Conservation (phyloP, 1,284 basidiomycete species). For the Trichosporon faecale region DNA sequence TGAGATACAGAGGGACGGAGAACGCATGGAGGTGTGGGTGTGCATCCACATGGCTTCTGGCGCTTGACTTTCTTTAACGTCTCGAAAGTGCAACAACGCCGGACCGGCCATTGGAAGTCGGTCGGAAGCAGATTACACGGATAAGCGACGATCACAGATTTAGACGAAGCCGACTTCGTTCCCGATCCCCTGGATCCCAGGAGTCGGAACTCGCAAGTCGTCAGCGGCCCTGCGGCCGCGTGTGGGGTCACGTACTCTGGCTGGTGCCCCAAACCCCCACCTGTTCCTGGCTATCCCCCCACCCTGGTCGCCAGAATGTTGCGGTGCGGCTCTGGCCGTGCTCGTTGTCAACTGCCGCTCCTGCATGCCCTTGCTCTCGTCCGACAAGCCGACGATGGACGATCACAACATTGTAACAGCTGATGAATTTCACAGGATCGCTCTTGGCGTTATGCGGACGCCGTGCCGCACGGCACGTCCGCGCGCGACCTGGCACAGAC, state of each 20-base stretch:
- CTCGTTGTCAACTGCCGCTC: neutral
- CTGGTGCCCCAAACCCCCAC: constrained; percentile 5
- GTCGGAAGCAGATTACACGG: constrained; percentile 8
- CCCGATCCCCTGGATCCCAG: constrained; percentile 4
- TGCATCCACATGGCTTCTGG: neutral
- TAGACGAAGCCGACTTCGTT: constrained; percentile 8
- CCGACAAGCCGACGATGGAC: neutral
- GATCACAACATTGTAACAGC: neutral
- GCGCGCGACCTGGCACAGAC: neutral
- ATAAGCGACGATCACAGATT: constrained; percentile 6
- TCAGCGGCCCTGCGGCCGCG: neutral
- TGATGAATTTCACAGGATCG: neutral
- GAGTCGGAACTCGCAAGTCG: neutral
- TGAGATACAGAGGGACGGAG: neutral
- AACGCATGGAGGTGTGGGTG: neutral
- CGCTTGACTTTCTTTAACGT: neutral
- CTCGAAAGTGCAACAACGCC: neutral
- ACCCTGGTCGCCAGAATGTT: neutral
- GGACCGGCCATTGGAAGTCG: neutral
- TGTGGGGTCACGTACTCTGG: constrained; percentile 1
- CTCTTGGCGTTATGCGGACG: neutral
- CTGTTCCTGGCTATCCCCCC: neutral
- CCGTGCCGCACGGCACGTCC: neutral
- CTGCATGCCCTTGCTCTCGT: neutral
- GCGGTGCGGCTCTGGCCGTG: neutral